phyloP scores from a whole-genome alignment of 2,329 filamentous ascomycete species.

The Sclerotinia nivalis region DNA sequence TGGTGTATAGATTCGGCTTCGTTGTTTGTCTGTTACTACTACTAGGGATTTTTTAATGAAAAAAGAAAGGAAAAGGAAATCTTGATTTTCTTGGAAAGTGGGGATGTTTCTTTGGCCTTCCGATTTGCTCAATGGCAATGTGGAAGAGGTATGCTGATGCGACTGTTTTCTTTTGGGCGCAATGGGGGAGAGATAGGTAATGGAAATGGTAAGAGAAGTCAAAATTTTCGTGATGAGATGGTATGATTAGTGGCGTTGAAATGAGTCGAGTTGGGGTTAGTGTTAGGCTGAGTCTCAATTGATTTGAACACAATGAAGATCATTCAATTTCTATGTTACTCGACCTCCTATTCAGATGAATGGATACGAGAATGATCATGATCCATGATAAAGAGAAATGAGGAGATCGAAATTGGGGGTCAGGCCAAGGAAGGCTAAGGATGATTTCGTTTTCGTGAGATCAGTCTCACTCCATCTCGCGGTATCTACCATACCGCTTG shows the following conservation, averaged over 20 bases:
- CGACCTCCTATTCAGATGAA: slow-evolving; percentile 2
- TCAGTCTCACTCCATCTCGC: background rate
- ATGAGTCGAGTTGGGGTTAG: background rate
- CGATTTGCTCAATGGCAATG: background rate
- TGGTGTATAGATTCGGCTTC: background rate
- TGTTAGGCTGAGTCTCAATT: slow-evolving; percentile 13
- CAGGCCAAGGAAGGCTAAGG: slow-evolving; percentile 16
- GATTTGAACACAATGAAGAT: slow-evolving; percentile 1
- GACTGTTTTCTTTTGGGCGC: background rate
- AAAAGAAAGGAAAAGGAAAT: background rate
- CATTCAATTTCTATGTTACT: slow-evolving; percentile 12
- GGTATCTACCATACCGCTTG: slow-evolving; percentile 7
- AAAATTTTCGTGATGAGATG: slow-evolving; percentile 14
- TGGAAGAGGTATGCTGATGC: background rate
- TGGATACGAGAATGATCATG: slow-evolving; percentile 8
- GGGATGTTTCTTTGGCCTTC: background rate
- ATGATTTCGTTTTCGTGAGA: slow-evolving; percentile 23
- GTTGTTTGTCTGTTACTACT: background rate
- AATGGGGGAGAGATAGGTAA: background rate
- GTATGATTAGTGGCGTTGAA: slow-evolving; percentile 14
- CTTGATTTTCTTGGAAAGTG: background rate
- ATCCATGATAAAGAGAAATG: background rate
- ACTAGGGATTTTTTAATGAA: background rate
- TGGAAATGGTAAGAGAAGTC: background rate
- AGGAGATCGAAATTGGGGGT: slow-evolving; percentile 6